Evolutionary conservation across 2,329 filamentous ascomycete genomes (phyloP).

Genomic region (Dactylellina parvicollis): DNA sequence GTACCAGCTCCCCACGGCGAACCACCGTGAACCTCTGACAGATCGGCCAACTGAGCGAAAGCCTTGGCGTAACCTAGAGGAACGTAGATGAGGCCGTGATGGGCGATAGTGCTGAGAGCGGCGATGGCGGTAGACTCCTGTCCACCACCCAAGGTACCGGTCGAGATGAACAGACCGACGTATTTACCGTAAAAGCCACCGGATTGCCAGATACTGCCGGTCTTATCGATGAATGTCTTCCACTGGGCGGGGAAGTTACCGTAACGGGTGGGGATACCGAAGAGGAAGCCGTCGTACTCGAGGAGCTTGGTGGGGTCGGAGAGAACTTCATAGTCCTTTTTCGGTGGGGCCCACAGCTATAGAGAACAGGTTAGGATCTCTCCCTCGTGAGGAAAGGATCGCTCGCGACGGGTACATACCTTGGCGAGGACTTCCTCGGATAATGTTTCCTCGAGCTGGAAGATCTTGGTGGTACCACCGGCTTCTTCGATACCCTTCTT

Average conservation of each 20-base stretch:
- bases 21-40: constrained; percentile 84
- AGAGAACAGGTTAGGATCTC: neutral
- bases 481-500: constrained; percentile 88
- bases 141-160: constrained; percentile 83
- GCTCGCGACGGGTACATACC: constrained; percentile 57
- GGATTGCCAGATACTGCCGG: constrained; percentile 81
- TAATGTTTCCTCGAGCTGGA: constrained; percentile 90
- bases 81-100: constrained; percentile 97
- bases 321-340: constrained; percentile 74
- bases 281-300: constrained; percentile 84
- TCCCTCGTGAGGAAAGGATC: neutral
- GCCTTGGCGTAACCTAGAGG: constrained; percentile 88
- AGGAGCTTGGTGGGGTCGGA: constrained; percentile 67
- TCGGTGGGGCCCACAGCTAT: constrained; percentile 82
- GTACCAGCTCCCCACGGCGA: constrained; percentile 94
- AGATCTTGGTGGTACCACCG: constrained; percentile 82
- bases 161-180: constrained; percentile 89
- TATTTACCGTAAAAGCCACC: constrained; percentile 87
- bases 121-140: constrained; percentile 88
- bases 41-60: constrained; percentile 75
- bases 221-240: constrained; percentile 92
- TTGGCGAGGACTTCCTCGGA: constrained; percentile 81
- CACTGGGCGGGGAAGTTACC: constrained; percentile 97
- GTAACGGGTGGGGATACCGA: constrained; percentile 94
- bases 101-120: constrained; percentile 83